phyloP scores from a whole-genome alignment of 2,329 filamentous ascomycete genomes.

The Chaetoscypha palmicola region DNA sequence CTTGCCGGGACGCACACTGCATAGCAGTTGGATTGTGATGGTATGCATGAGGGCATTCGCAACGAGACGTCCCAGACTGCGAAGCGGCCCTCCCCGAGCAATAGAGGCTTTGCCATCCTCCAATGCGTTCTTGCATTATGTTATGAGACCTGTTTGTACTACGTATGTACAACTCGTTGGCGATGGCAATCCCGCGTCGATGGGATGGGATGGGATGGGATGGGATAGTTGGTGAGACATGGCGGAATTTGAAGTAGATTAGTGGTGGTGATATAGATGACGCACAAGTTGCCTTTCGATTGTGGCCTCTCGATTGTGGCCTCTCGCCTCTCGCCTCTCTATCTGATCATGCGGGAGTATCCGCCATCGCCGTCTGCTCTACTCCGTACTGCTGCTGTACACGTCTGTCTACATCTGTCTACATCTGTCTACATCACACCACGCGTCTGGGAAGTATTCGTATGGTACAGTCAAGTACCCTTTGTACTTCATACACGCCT shows the following conservation, averaged over 20 bases:
- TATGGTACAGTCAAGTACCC: too few relatives aligned
- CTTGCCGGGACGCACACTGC: not conserved
- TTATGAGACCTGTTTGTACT: too few relatives aligned
- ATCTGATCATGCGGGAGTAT: not conserved
- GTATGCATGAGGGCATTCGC: not conserved
- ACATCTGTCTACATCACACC: too few relatives aligned
- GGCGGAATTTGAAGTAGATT: too few relatives aligned
- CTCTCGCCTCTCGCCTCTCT: not conserved
- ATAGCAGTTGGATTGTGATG: conserved; percentile 1
- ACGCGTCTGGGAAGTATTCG: too few relatives aligned
- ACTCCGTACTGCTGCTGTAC: not conserved
- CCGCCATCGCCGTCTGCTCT: not conserved
- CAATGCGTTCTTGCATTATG: not conserved
- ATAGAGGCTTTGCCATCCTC: not conserved
- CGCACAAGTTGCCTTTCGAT: not conserved
- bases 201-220: too few relatives aligned
- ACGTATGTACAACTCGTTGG: too few relatives aligned
- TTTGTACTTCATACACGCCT: too few relatives aligned
- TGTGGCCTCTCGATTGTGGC: not conserved
- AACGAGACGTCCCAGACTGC: not conserved
- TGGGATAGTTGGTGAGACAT: too few relatives aligned
- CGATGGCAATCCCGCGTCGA: too few relatives aligned
- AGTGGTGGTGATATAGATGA: not conserved
- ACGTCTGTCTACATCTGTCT: not conserved
- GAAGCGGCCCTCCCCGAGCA: not conserved